phyloP scores from a whole-genome alignment of 1,284 basidiomycete species.

The Exsudoporus floridanus region DNA sequence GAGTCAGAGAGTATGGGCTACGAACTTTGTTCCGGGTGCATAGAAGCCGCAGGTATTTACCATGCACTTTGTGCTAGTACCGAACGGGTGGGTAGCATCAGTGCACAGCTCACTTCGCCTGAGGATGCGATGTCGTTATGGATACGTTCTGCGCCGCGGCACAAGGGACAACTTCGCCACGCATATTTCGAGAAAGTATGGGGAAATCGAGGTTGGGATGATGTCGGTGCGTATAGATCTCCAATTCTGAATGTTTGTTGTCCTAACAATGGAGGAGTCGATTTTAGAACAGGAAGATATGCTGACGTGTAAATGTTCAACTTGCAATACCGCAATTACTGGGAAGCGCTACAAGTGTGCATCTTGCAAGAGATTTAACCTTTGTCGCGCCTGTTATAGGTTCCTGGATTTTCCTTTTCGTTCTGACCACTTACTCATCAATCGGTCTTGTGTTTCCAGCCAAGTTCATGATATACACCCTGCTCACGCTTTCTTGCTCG shows the following conservation, averaged over 20 bases:
- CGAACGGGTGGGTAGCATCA: conserved; percentile 42
- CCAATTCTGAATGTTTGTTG: neutral
- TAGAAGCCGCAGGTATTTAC: conserved; percentile 72
- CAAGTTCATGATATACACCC: conserved; percentile 90
- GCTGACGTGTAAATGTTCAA: conserved; percentile 67
- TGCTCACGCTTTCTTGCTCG: conserved; percentile 76
- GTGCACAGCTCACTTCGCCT: conserved; percentile 44
- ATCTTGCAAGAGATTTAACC: conserved; percentile 73
- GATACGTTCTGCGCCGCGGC: conserved; percentile 62
- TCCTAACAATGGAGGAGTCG: neutral
- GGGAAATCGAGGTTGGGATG: conserved; percentile 78
- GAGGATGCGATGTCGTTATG: conserved; percentile 55
- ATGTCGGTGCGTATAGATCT: conserved; percentile 64
- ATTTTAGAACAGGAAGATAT: conserved; percentile 68
- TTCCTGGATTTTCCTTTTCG: conserved; percentile 27
- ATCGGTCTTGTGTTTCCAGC: conserved; percentile 27
- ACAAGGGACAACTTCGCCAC: conserved; percentile 74
- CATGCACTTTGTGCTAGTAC: conserved; percentile 68
- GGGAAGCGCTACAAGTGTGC: conserved; percentile 81
- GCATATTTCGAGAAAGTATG: conserved; percentile 84
- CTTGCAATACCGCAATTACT: conserved; percentile 62
- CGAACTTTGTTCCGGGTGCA: conserved; percentile 79
- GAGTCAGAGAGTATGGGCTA: conserved; percentile 54
- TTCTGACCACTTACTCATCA: conserved; percentile 6
- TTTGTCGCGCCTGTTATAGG: conserved; percentile 83